Base-by-base conservation (phyloP, 2,329 filamentous ascomycete genomes). In the Ceratocystis harringtonii region DNA sequence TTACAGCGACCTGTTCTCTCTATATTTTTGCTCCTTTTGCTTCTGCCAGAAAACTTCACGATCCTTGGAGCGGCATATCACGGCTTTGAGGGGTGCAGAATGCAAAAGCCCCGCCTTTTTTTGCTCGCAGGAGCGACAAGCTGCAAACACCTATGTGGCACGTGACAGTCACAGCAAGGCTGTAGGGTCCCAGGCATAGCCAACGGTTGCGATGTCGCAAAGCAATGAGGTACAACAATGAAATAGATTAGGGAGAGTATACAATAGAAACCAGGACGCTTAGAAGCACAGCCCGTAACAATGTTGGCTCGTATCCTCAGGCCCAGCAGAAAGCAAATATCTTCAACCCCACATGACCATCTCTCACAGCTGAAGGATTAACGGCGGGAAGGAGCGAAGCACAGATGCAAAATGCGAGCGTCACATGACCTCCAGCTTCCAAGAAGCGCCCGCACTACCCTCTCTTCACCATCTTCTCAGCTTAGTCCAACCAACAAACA, bases 1-100 rank as follows among this genome's bases (percentile, higher is more conserved):
- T 58, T 32, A 25, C 28, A 17, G n/a, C 17, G 52, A 17, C 28
- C n/a, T 58, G 3, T 57, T 58, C 32, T 58, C 52, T 36, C 15
- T 12, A 10, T 8, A 32, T 28, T 28, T 15, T 57, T 30, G n/a
- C 36, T 30, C 10, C 10, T 52, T 25, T 52, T 22, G 19, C 48
- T 28, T 25, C 19, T 52, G 6, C 52, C 6, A 10, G 22, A 30
- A 10, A 30, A 1, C 52, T 58, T 58, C 52, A 32, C 52, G 52
- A 58, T 58, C 52, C 52, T 58, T 12, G 17, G n/a, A 25, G 52
- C 52, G 52, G 52, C 52, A 58, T 58, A 58, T 58, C 52, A 58
- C 52, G 52, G 52, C 52, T 58, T 58, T 58, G 52, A 15, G 25
- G 7, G 17, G 17, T 32, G 52, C 25, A 58, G 28, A 19, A 15